These are phyloP conservation scores for Cercis canadensis DNA, from an alignment of 306 rosid genomes.

Conservation along the genomic window DNA sequence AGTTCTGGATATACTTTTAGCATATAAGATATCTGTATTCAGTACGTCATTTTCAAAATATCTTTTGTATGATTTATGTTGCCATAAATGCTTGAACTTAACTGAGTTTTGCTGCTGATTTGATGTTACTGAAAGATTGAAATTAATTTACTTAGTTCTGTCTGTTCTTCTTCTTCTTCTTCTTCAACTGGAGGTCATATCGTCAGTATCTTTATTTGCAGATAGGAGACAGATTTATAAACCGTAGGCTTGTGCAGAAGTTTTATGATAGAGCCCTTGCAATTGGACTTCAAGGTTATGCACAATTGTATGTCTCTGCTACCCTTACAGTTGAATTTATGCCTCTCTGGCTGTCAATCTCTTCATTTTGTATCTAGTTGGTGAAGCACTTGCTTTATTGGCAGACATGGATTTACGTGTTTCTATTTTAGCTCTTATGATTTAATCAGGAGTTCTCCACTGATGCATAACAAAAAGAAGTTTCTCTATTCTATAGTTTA, in stretches of 20 bases:
- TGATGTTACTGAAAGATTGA: slow-evolving; percentile 24
- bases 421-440: background rate
- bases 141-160: slow-evolving; percentile 17
- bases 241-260: slow-evolving; percentile 80
- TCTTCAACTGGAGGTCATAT: slow-evolving; percentile 25
- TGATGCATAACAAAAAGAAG: slow-evolving; percentile 7
- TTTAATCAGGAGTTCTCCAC: background rate
- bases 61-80: too few species aligned
- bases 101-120: slow-evolving; percentile 25
- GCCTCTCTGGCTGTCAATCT: slow-evolving; percentile 13
- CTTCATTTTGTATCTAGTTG: slow-evolving; percentile 16
- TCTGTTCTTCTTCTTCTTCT: slow-evolving; percentile 26
- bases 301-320: slow-evolving; percentile 69
- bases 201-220: slow-evolving; percentile 43
- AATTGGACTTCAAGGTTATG: slow-evolving; percentile 87
- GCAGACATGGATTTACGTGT: slow-evolving; percentile 9
- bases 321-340: slow-evolving; percentile 36
- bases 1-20: too few species aligned
- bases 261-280: slow-evolving; percentile 90
- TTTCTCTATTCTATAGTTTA: slow-evolving; percentile 22
- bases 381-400: background rate
- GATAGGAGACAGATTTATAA: slow-evolving; percentile 94
- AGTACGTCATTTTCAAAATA: too few species aligned
- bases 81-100: background rate
- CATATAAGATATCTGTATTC: too few species aligned